Percentiles rank a stretch among this genome's conserved stretches.
Evolutionary conservation across 176 grass and related monocot genomes (phyloP).

Genomic region (Triticum turgidum): DNA sequence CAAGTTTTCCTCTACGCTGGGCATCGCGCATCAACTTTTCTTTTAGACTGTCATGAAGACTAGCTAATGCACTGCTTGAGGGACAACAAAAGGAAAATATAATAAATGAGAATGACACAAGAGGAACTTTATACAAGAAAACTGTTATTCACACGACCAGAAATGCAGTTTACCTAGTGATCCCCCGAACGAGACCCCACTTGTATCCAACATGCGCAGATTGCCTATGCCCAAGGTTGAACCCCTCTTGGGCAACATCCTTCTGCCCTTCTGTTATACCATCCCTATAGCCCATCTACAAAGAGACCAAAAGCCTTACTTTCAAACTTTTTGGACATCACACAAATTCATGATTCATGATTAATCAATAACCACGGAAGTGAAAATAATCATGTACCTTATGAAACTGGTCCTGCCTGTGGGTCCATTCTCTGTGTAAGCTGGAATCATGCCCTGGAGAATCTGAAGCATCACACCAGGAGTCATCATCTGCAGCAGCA

Average conservation of each 20-base stretch:
- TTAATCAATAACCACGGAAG: not conserved
- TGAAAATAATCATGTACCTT: constrained; percentile 45
- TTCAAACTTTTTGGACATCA: not conserved
- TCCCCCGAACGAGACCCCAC: constrained; percentile 73
- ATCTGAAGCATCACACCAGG: constrained; percentile 51
- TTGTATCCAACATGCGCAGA: constrained; percentile 68
- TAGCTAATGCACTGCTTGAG: constrained; percentile 39
- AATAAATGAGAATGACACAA: not conserved
- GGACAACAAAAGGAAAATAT: not conserved
- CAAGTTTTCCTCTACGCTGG: constrained; percentile 36
- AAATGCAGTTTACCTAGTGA: constrained; percentile 51
- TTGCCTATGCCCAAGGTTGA: constrained; percentile 74
- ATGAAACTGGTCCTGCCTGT: constrained; percentile 55
- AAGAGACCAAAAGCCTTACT: constrained; percentile 13
- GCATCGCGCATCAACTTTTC: constrained; percentile 39
- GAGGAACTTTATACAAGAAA: not conserved
- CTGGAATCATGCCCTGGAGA: not conserved
- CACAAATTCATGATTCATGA: not conserved
- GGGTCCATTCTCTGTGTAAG: constrained; percentile 59
- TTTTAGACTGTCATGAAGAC: constrained; percentile 32
- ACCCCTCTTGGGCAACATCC: constrained; percentile 74
- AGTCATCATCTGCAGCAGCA: constrained; percentile 2
- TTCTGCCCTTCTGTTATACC: constrained; percentile 80
- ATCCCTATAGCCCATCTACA: constrained; percentile 81
- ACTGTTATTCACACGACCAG: not conserved